Evolutionary conservation across 2,329 filamentous ascomycete species (phyloP).

Genomic region (Colletotrichum tamarilloi): DNA sequence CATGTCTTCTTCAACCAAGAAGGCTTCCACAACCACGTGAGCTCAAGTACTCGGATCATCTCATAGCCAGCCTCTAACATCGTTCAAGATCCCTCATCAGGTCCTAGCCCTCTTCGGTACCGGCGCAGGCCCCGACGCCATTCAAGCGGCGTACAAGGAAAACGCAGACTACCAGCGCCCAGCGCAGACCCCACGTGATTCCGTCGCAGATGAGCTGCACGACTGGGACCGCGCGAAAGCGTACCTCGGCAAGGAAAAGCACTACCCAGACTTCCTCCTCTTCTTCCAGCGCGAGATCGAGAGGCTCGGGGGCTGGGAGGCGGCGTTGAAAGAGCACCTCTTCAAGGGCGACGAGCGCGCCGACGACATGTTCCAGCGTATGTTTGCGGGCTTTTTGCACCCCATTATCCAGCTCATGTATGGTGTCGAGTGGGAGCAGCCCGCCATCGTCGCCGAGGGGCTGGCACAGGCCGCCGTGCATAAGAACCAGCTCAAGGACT

Average conservation of each 20-base stretch:
- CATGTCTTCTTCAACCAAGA: constrained; percentile 83
- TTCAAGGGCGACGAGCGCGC: constrained; percentile 74
- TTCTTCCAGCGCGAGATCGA: constrained; percentile 84
- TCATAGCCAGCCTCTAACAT: not conserved
- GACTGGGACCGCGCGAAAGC: constrained; percentile 66
- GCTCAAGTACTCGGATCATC: constrained; percentile 9
- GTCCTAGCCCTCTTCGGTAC: constrained; percentile 82
- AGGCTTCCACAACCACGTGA: constrained; percentile 85
- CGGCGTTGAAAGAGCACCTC: constrained; percentile 73
- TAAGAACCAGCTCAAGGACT: constrained; percentile 61
- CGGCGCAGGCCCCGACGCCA: constrained; percentile 68
- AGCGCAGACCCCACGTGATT: constrained; percentile 56
- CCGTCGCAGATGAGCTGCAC: constrained; percentile 64
- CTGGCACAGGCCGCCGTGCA: constrained; percentile 83
- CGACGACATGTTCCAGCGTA: constrained; percentile 74
- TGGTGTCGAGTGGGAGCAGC: constrained; percentile 84
- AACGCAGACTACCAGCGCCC: constrained; percentile 77
- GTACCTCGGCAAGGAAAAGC: constrained; percentile 69
- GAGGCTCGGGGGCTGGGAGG: constrained; percentile 65
- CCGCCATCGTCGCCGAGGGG: constrained; percentile 82
- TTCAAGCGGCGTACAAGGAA: constrained; percentile 72
- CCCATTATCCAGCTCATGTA: constrained; percentile 89
- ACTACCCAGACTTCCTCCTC: constrained; percentile 79
- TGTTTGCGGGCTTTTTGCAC: constrained; percentile 79
- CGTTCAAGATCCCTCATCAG: constrained; percentile 72